Evolutionary conservation across 148 eudicot species (phyloP).

Genomic region (Dianthus caryophyllus): DNA sequence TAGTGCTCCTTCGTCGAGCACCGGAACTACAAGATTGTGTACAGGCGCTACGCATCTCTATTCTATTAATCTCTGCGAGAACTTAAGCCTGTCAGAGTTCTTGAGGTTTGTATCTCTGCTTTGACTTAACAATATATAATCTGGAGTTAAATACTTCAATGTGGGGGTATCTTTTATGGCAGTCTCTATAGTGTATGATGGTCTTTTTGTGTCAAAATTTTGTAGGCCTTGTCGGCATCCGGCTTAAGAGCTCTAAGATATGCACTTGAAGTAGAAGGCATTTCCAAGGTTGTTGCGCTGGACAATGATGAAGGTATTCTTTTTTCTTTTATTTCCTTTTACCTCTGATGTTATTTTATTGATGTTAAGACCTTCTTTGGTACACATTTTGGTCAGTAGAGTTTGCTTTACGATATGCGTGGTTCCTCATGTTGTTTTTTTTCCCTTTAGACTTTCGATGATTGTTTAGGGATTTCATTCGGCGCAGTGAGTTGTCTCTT

Average conservation of each 20-base stretch:
- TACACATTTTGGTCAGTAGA: neutral
- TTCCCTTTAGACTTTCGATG: neutral
- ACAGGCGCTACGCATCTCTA: conserved; percentile 92
- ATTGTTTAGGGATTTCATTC: neutral
- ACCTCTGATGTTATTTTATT: neutral
- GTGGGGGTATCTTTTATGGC: neutral
- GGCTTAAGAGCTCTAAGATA: conserved; percentile 96
- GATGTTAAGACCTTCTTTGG: neutral
- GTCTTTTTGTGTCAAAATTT: conserved; percentile 12
- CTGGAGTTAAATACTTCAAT: neutral
- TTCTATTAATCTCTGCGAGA: conserved; percentile 63
- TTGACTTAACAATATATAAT: neutral
- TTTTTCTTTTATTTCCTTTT: neutral
- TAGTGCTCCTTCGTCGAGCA: conserved; percentile 99
- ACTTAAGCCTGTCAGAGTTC: conserved; percentile 83
- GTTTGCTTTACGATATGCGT: neutral
- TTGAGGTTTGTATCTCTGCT: conserved; percentile 55
- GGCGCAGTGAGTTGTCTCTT: neutral
- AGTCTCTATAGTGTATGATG: neutral
- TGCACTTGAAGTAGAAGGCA: conserved; percentile 92
- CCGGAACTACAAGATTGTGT: conserved; percentile 94
- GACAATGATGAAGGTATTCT: conserved; percentile 82
- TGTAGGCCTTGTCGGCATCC: conserved; percentile 90
- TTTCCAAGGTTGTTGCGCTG: conserved; percentile 84
- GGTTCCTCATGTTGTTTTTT: neutral